Percentiles rank a stretch among this genome's conserved stretches.
Evolutionary conservation across 2,329 filamentous ascomycete genomes (phyloP).

Genomic region (Diaporthe velutina): DNA sequence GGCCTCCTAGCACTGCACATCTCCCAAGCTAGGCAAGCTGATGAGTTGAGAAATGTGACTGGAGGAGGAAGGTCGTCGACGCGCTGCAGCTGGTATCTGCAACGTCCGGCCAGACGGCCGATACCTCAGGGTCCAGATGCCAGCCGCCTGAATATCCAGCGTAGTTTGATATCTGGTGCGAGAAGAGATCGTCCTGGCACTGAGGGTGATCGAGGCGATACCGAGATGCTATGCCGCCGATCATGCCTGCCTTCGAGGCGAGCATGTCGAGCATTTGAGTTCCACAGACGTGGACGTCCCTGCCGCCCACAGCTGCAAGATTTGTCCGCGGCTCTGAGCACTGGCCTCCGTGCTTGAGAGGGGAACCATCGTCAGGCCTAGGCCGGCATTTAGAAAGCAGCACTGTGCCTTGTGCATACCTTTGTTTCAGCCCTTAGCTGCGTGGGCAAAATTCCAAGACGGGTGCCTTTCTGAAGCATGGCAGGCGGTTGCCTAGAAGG

Average conservation of each 20-base stretch:
- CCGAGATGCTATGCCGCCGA: slow-evolving; percentile 1
- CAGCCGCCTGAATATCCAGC: neutral
- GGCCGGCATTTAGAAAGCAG: slow-evolving; percentile 21
- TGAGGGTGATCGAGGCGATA: neutral
- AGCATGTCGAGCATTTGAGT: neutral
- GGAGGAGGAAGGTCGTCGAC: slow-evolving; percentile 11
- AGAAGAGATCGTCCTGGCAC: slow-evolving; percentile 1
- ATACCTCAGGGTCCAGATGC: neutral
- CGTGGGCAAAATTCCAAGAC: neutral
- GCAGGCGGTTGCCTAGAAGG: slow-evolving; percentile 14
- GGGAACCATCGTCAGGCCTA: neutral
- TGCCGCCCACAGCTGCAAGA: slow-evolving; percentile 2
- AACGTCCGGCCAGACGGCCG: neutral
- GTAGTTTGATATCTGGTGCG: neutral
- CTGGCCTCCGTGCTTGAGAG: neutral
- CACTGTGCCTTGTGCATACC: slow-evolving; percentile 2
- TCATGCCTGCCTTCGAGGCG: neutral
- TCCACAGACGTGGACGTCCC: neutral
- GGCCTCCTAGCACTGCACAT: neutral
- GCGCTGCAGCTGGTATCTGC: neutral
- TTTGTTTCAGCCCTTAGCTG: neutral
- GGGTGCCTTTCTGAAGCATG: neutral
- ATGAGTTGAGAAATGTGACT: neutral
- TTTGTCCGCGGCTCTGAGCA: neutral
- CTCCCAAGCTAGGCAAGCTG: neutral